Conservation (phyloP, 306 rosid species). For the Medicago ruthenica region DNA sequence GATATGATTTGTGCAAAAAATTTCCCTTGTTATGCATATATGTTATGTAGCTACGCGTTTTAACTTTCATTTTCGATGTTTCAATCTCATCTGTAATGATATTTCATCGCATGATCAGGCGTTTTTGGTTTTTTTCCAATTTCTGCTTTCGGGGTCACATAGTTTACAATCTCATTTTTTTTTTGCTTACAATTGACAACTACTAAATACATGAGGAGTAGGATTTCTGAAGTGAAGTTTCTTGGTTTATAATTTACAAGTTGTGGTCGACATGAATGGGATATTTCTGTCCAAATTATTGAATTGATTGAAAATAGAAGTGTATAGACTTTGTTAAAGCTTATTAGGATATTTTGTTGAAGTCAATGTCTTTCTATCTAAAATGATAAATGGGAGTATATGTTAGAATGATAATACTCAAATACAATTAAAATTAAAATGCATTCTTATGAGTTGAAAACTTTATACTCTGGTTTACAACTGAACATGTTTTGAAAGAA, state of each 20-base stretch:
- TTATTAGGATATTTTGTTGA: background rate
- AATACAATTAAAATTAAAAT: background rate
- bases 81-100: background rate
- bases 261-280: slow-evolving; percentile 5
- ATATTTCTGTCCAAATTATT: background rate
- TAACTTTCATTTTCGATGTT: background rate
- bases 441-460: background rate
- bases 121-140: slow-evolving; percentile 25
- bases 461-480: slow-evolving; percentile 15
- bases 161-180: no score
- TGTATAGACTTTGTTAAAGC: background rate
- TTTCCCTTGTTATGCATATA: slow-evolving; percentile 1
- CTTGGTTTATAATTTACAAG: slow-evolving; percentile 13
- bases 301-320: slow-evolving; percentile 33
- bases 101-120: slow-evolving; percentile 8
- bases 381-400: slow-evolving; percentile 21
- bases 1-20: background rate
- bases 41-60: background rate
- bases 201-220: slow-evolving; percentile 15
- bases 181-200: slow-evolving; percentile 6
- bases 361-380: slow-evolving; percentile 28
- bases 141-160: no score
- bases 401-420: slow-evolving; percentile 4
- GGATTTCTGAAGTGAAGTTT: slow-evolving; percentile 29
- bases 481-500: slow-evolving; percentile 28